Conservation (phyloP, 805 yeast species). For the Starmerella stigmatis region DNA sequence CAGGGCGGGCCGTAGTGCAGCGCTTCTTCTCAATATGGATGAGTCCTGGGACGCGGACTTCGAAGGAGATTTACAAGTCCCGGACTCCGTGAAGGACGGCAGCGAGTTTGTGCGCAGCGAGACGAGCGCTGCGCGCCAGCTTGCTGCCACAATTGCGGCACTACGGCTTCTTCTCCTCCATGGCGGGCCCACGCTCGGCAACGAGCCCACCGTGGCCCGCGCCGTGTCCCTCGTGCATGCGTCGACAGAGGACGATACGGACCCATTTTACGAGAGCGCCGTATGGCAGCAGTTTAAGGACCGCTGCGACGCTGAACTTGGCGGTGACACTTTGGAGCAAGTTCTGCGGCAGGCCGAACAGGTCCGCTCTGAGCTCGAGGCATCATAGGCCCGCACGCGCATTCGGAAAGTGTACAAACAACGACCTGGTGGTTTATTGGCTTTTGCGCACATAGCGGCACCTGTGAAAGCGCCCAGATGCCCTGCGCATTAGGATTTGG, state of each 20-base stretch:
- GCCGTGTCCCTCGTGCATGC: constrained; percentile 28
- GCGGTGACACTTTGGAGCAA: constrained; percentile 19
- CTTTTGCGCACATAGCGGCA: no score
- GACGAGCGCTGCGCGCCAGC: constrained; percentile 22
- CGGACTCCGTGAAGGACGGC: constrained; percentile 16
- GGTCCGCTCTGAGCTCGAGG: constrained; percentile 11
- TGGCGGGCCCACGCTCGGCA: neutral
- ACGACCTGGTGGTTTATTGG: no score
- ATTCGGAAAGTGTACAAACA: no score
- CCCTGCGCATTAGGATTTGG: no score
- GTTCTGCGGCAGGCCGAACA: constrained; percentile 17
- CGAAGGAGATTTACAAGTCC: constrained; percentile 24
- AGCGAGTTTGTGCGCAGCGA: constrained; percentile 22
- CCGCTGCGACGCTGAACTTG: constrained; percentile 11
- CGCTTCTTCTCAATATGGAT: constrained; percentile 14
- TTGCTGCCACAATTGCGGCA: constrained; percentile 19
- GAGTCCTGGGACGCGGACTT: constrained; percentile 59
- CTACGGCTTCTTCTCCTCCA: constrained; percentile 18
- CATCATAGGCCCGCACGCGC: no score
- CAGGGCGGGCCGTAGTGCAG: neutral
- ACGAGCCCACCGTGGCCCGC: constrained; percentile 7
- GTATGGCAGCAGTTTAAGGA: constrained; percentile 20
- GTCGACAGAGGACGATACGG: constrained; percentile 23
- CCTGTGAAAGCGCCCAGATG: no score
- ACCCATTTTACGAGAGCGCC: constrained; percentile 20